Percentiles rank a stretch among this genome's conserved stretches.
These are phyloP conservation scores for Ilex asprella DNA, from an alignment of 257 asterid genomes.

Conservation along the genomic window DNA sequence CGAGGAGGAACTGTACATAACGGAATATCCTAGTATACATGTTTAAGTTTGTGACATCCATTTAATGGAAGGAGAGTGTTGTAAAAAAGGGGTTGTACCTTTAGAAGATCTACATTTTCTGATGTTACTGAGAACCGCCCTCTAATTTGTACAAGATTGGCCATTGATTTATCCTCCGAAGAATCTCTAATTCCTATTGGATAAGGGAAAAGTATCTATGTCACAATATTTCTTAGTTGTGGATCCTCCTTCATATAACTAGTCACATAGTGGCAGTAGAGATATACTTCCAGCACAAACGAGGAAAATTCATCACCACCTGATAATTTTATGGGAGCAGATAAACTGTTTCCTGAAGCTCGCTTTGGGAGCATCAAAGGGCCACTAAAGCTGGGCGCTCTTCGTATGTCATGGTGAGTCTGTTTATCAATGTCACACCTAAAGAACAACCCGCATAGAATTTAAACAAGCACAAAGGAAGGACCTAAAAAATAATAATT, in stretches of 20 bases:
- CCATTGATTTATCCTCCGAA: conserved; percentile 76
- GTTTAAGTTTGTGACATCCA: conserved; percentile 37
- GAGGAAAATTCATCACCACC: conserved; percentile 52
- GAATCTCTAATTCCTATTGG: conserved; percentile 71
- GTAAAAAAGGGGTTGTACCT: conserved; percentile 44
- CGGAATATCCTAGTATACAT: conserved; percentile 70
- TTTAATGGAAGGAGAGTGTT: conserved; percentile 11
- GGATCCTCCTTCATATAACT: too few relatives aligned
- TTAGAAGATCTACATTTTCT: conserved; percentile 94
- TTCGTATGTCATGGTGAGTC: conserved; percentile 47
- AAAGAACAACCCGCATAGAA: conserved; percentile 5
- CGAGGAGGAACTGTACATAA: conserved; percentile 63
- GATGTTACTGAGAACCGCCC: conserved; percentile 98
- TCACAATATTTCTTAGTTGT: too few relatives aligned
- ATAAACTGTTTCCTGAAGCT: conserved; percentile 95
- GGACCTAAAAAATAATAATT: conserved; percentile 12
- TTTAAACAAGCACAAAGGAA: conserved; percentile 7
- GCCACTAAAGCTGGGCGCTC: conserved; percentile 91
- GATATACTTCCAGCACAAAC: neutral
- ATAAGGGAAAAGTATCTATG: neutral
- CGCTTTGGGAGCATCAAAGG: conserved; percentile 91
- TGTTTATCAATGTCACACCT: conserved; percentile 65
- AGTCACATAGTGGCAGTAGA: too few relatives aligned
- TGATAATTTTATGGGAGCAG: conserved; percentile 94
- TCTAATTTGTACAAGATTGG: conserved; percentile 90